Conservation (phyloP, 805 yeast species). For the Candida endomychidarum region DNA sequence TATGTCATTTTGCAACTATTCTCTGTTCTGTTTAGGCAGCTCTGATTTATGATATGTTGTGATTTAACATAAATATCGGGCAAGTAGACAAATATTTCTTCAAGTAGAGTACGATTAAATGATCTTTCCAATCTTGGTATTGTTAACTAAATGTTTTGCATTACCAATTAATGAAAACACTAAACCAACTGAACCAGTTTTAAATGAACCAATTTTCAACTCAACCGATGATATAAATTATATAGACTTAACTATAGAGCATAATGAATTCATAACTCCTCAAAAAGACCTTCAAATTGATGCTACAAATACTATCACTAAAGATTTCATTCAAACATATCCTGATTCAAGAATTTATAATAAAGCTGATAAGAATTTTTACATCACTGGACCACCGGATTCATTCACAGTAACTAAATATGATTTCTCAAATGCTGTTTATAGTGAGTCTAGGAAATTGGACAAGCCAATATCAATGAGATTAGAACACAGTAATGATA, state of each 20-base stretch:
- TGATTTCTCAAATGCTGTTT: constrained; percentile 10
- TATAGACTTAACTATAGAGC: constrained; percentile 11
- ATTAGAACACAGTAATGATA: constrained; percentile 6
- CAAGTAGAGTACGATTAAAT: no score
- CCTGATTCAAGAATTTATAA: constrained; percentile 8
- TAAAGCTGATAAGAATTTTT: constrained; percentile 3
- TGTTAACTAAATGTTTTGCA: no score
- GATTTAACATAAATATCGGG: no score
- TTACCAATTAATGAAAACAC: no score
- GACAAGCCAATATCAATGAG: constrained; percentile 11
- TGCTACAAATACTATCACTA: constrained; percentile 6
- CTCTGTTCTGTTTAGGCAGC: no score
- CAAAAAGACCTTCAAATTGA: constrained; percentile 6
- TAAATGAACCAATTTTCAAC: no score
- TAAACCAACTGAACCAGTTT: no score
- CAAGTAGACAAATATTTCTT: no score
- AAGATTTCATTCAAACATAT: background rate
- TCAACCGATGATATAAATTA: background rate
- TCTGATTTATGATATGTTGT: no score
- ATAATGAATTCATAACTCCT: constrained; percentile 5
- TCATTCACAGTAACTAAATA: constrained; percentile 8
- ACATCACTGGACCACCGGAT: constrained; percentile 1
- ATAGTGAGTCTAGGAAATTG: background rate
- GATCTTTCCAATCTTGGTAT: no score
- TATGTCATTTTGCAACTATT: no score